Evolutionary conservation across 1,139 yeast genomes (phyloP).

Genomic region (Insectozyma bohioensis): DNA sequence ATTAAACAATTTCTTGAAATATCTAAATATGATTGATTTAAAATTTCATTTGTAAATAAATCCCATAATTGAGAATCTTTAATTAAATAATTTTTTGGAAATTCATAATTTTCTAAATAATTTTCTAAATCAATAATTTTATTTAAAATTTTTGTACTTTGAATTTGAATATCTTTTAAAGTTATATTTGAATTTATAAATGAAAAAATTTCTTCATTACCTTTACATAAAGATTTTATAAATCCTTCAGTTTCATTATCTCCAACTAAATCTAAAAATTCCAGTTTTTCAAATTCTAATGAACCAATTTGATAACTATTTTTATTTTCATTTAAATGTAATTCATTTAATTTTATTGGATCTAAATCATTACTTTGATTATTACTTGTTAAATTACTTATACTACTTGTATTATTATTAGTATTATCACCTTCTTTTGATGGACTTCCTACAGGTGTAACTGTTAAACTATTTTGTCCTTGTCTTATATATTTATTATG

Average conservation of each 20-base stretch:
- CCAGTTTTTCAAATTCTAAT: constrained; percentile 53
- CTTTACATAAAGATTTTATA: constrained; percentile 42
- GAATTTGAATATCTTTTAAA: constrained; percentile 47
- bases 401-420: not conserved
- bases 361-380: constrained; percentile 7
- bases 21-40: constrained; percentile 32
- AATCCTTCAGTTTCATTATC: constrained; percentile 53
- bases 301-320: constrained; percentile 55
- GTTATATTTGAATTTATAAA: constrained; percentile 48
- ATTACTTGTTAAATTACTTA: constrained; percentile 1
- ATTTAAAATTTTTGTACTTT: constrained; percentile 39
- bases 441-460: constrained; percentile 8
- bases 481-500: constrained; percentile 12
- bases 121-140: constrained; percentile 36
- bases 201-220: constrained; percentile 44
- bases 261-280: constrained; percentile 45
- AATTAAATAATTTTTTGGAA: constrained; percentile 30
- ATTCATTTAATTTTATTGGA: constrained; percentile 10
- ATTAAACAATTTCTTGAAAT: constrained; percentile 33
- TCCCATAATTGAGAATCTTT: constrained; percentile 28
- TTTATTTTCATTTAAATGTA: constrained; percentile 13
- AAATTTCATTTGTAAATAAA: constrained; percentile 31
- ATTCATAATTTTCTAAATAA: constrained; percentile 39
- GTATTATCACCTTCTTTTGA: constrained; percentile 1
- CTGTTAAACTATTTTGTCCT: constrained; percentile 1